Percentiles rank a stretch among this genome's conserved stretches.
phyloP scores from a whole-genome alignment of 352 stramenopile species.

The Elongisporangium anandrum region DNA sequence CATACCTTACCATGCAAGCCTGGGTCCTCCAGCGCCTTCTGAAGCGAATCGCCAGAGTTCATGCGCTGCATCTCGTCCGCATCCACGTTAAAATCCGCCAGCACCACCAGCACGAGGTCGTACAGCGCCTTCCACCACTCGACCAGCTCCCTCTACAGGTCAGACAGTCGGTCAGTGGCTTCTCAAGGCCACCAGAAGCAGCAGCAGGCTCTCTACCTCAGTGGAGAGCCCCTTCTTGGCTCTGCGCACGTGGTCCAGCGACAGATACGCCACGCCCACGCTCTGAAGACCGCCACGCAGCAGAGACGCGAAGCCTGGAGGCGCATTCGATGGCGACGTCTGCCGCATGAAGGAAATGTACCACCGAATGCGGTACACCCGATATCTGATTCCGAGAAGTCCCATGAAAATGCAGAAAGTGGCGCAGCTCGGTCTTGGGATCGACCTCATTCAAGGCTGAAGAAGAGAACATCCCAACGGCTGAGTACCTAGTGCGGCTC shows the following conservation, averaged over 20 bases:
- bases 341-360: background rate
- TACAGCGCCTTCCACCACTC: constrained; percentile 56
- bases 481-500: constrained; percentile 32
- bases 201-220: background rate
- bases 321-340: background rate
- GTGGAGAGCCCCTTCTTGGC: constrained; percentile 36
- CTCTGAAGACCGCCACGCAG: constrained; percentile 31
- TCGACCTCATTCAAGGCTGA: background rate
- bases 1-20: constrained; percentile 19
- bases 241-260: constrained; percentile 48
- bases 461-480: constrained; percentile 9
- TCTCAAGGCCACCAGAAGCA: background rate
- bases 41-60: constrained; percentile 13
- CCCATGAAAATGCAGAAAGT: constrained; percentile 37
- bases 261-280: constrained; percentile 46
- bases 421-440: constrained; percentile 20
- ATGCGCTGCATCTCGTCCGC: constrained; percentile 23
- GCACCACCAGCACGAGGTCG: constrained; percentile 55
- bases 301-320: constrained; percentile 41
- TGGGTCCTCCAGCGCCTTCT: constrained; percentile 16
- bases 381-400: constrained; percentile 20
- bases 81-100: constrained; percentile 61
- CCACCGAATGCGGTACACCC: background rate
- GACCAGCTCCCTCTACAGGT: constrained; percentile 33
- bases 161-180: background rate